Percentiles rank a stretch among this genome's conserved stretches.
Evolutionary conservation across 805 yeast species (phyloP).

Genomic region (Schizosaccharomyces lindneri): DNA sequence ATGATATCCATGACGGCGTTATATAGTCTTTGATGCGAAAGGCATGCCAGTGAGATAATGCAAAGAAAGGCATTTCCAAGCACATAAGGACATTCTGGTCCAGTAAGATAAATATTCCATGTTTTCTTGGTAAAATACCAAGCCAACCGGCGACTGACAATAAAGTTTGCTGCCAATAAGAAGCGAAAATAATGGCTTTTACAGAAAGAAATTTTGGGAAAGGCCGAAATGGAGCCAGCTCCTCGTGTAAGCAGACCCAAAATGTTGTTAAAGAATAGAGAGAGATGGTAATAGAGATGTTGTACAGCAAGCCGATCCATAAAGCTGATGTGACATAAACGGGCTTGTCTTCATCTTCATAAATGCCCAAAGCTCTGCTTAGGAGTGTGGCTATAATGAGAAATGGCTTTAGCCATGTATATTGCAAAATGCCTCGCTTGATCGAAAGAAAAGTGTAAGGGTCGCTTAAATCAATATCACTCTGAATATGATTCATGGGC

Average conservation of each 20-base stretch:
- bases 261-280: conserved; percentile 67
- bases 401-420: conserved; percentile 81
- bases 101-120: conserved; percentile 16
- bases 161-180: conserved; percentile 84
- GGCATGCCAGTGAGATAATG: conserved; percentile 69
- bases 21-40: conserved; percentile 58
- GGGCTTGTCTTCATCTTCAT: conserved; percentile 27
- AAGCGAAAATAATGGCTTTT: conserved; percentile 79
- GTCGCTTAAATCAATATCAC: conserved; percentile 58
- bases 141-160: conserved; percentile 19
- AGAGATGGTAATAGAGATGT: conserved; percentile 56
- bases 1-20: conserved; percentile 31
- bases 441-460: conserved; percentile 53
- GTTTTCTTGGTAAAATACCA: conserved; percentile 14
- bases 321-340: conserved; percentile 24
- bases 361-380: conserved; percentile 23
- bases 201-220: conserved; percentile 73
- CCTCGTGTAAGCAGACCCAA: conserved; percentile 72
- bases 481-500: conserved; percentile 22
- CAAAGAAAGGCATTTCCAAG: conserved; percentile 62
- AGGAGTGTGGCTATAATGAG: conserved; percentile 33
- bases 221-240: conserved; percentile 58
- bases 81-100: conserved; percentile 64
- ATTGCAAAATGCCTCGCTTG: conserved; percentile 72
- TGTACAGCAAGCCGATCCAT: conserved; percentile 48